A percentile compares a stretch with the other conserved stretches of the same genome.
These are phyloP conservation scores for Linnemannia exigua DNA, from an alignment of 192 early-diverging fungal species.

Conservation along the genomic window DNA sequence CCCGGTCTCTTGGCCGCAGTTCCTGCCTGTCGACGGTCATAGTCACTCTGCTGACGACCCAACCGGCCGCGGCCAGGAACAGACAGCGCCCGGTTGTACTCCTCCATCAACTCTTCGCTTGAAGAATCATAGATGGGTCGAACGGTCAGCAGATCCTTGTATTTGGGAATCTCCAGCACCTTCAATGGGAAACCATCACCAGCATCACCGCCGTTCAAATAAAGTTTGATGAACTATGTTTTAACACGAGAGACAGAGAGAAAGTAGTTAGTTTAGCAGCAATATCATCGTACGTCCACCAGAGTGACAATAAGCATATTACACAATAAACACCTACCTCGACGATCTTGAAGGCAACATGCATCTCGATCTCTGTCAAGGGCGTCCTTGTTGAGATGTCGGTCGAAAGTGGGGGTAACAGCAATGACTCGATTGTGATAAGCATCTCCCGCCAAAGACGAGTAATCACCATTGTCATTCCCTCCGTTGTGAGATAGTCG, in stretches of 20 bases:
- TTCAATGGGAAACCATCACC: conserved; percentile 74
- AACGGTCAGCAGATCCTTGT: conserved; percentile 74
- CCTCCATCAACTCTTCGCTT: conserved; percentile 73
- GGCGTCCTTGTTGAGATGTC: conserved; percentile 69
- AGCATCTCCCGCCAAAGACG: conserved; percentile 83
- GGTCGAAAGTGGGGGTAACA: conserved; percentile 80
- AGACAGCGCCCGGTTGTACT: conserved; percentile 63
- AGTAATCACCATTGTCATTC: conserved; percentile 74
- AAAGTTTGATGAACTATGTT: conserved; percentile 74
- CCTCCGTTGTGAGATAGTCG: conserved; percentile 73
- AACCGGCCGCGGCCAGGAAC: conserved; percentile 42
- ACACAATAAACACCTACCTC: conserved; percentile 54
- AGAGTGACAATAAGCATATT: neutral
- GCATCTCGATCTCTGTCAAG: conserved; percentile 75
- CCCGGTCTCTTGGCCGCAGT: conserved; percentile 15
- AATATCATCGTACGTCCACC: neutral
- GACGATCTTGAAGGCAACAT: conserved; percentile 78
- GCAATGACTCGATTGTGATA: conserved; percentile 73
- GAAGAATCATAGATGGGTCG: conserved; percentile 76
- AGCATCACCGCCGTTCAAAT: conserved; percentile 80
- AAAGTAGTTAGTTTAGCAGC: neutral
- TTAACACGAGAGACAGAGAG: neutral
- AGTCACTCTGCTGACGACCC: conserved; percentile 52
- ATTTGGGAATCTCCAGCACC: conserved; percentile 74
- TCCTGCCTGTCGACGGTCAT: conserved; percentile 35